A percentile compares a stretch with the other conserved stretches of the same genome.
Conservation (phyloP, 2,329 filamentous ascomycete genomes). For the Trichoderma sp. region DNA sequence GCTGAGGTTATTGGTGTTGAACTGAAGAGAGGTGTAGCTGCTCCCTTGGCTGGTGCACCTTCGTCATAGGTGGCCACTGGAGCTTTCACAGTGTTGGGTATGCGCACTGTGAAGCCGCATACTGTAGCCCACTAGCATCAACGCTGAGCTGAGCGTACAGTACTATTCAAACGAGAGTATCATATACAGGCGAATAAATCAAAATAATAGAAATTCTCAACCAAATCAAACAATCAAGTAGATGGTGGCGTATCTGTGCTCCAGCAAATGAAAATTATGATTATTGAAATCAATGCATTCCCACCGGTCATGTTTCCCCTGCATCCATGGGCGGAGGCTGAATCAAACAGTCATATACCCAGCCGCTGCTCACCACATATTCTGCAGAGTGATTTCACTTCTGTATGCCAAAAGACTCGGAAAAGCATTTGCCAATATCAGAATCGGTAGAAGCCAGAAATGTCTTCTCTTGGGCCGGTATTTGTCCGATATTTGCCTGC, state of each 20-base stretch:
- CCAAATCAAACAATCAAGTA: not conserved
- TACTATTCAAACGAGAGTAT: not conserved
- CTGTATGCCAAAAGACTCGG: not conserved
- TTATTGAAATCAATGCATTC: not conserved
- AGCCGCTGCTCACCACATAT: not conserved
- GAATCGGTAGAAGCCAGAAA: not conserved
- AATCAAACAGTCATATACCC: not conserved
- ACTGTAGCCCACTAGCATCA: not conserved
- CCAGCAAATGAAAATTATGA: not conserved
- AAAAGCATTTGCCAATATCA: not conserved
- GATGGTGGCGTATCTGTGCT: not conserved
- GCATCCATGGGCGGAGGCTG: not conserved
- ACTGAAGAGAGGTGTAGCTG: not conserved
- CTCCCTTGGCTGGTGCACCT: conserved; percentile 28
- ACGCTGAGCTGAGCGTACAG: not conserved
- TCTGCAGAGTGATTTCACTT: not conserved
- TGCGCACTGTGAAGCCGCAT: not conserved
- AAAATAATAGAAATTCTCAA: not conserved
- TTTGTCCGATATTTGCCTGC: not conserved
- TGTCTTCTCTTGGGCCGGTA: not conserved
- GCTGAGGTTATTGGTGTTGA: not conserved
- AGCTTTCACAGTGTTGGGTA: not conserved
- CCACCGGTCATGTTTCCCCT: not conserved
- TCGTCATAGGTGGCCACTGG: conserved; percentile 38
- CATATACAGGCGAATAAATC: not conserved